Base-by-base conservation (phyloP, 2,329 filamentous ascomycete species). In the Exophiala bonariae region DNA sequence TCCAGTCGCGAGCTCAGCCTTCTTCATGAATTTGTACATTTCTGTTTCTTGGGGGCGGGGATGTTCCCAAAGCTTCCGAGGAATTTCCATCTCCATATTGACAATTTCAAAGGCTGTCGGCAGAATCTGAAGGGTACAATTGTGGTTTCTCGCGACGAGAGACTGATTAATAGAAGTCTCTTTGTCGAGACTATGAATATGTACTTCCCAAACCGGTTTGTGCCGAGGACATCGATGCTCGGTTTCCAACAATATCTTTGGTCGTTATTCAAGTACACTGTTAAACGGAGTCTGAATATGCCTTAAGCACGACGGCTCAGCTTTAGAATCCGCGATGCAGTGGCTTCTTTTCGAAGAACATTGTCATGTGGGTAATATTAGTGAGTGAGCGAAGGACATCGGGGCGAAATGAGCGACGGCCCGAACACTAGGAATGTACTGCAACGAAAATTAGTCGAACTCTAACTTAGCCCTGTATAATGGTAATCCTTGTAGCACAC, bases 61-160 rank as follows among this genome's bases (percentile, higher is more conserved):
- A 57, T 85, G 83, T 65, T 85, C 79, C 83, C 83, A 86, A 41
- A 86, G 76, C 72, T 85, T 85, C 47, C 79, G 72, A 4, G 80
- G 81, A 28, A 14, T n/a, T 14, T 14, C n/a, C 32, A 34, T 6
- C n/a, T 34, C 32, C 32, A 34, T 34, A 5, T 34, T 6, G 32
- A 14, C n/a, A 34, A 34, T 14, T n/a, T 14, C 8, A 8, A 7
- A 34, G 5, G 32, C 8, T 14, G n/a, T n/a, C n/a, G n/a, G n/a
- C n/a, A n/a, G n/a, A n/a, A n/a, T n/a, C n/a, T n/a, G n/a, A n/a
- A n/a, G n/a, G n/a, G n/a, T n/a, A n/a, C n/a, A n/a, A n/a, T n/a
- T n/a, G n/a, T n/a, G n/a, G n/a, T 31, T 31, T 9, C 9, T 31
- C 9, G n/a, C 28, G n/a, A 31, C 28, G 28, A 31, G 28, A 9